phyloP scores from a whole-genome alignment of 2,329 filamentous ascomycete species.

The Sporothrix curviconia region DNA sequence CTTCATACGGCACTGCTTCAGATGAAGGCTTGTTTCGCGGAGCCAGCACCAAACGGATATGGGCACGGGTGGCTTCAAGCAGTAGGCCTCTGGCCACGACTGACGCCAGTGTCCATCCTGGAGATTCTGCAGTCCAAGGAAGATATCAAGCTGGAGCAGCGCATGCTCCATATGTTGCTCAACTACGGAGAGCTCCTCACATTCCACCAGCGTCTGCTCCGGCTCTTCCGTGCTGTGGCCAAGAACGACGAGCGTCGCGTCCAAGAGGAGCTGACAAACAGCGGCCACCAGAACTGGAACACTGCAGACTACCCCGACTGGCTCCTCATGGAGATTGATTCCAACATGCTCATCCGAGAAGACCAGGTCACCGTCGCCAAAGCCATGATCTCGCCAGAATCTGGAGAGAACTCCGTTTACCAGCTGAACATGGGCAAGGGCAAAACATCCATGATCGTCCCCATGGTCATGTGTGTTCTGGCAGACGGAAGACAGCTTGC shows the following conservation, averaged over 20 bases:
- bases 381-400: conserved; percentile 50
- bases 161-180: conserved; percentile 36
- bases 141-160: conserved; percentile 24
- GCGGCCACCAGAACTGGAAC: conserved; percentile 52
- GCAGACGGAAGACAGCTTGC: conserved; percentile 41
- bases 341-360: conserved; percentile 53
- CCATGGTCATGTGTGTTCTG: conserved; percentile 41
- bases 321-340: conserved; percentile 61
- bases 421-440: conserved; percentile 64
- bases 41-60: no score
- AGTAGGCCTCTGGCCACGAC: conserved; percentile 39
- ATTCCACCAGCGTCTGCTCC: conserved; percentile 36
- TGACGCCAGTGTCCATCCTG: conserved; percentile 38
- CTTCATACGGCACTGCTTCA: no score
- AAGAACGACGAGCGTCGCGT: conserved; percentile 24
- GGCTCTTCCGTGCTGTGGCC: conserved; percentile 32
- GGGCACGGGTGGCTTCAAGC: conserved; percentile 33
- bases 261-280: conserved; percentile 38
- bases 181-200: conserved; percentile 39
- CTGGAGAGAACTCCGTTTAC: conserved; percentile 49
- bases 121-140: conserved; percentile 37
- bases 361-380: conserved; percentile 57
- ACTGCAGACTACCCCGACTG: conserved; percentile 52
- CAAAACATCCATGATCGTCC: conserved; percentile 52
- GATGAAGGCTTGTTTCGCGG: no score